Evolutionary conservation across 768 basidiomycete species (phyloP), one percentile per base, ranked within the genome.

Genomic region (Leccinum incarnatum): DNA sequence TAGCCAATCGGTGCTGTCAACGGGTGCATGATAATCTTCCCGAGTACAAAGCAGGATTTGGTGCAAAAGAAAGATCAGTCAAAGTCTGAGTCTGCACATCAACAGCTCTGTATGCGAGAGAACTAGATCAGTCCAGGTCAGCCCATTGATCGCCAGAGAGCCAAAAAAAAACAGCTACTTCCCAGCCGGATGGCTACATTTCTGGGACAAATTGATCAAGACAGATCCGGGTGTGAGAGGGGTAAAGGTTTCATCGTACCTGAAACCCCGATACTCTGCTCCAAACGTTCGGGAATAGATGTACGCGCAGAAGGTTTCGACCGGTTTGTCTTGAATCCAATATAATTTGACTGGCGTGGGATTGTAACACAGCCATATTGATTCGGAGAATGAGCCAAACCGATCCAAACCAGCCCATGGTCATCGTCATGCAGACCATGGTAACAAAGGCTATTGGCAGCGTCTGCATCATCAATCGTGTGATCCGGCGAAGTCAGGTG

Each of bases 341-440:
- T 32, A 32, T 32, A 14, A 34, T 34, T 14, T 12, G 9, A 40
- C 40, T 42, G 40, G n/a, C n/a, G n/a, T 42, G 40, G 6, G 40
- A 21, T 45, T 45, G 42, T 5, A 21, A 45, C n/a, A 19, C 10
- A 21, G 42, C 19, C 5, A 45, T 19, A 11, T 19, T 19, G 3
- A 57, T 58, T 65, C 57, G 56, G 63, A 53, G 57, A 57, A 65
- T 17, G 42, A 32, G 10, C 27, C 17, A 27, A 58, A 58, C 66
- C 49, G 29, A 30, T n/a, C 1, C 30, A 32, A 59, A 58, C 59
- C 40, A 37, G 60, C 50, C 45, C 53, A 11, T 29, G 4, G 32
- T 19, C 15, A 19, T 17, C 25, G 45, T 53, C 51, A 54, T 29
- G 29, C 42, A 40, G 9, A 7, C 25, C 46, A 37, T 51, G 19